Conservation (phyloP, 1,284 basidiomycete genomes). For the Uromyces viciae-fabae region DNA sequence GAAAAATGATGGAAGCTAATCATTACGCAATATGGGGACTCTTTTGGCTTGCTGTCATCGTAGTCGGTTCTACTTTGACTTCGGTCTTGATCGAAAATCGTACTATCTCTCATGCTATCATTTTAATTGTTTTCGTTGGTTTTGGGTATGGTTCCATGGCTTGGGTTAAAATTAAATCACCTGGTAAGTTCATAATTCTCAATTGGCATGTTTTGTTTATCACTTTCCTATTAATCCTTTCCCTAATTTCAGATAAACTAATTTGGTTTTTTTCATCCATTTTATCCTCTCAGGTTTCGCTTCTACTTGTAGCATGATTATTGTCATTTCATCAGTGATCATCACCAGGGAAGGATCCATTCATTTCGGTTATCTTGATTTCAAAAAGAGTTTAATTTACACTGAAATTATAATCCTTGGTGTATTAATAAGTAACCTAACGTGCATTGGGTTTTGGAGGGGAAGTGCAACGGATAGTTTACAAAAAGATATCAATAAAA, state of each 20-base stretch:
- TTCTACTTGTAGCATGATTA: constrained; percentile 40
- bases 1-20: constrained; percentile 43
- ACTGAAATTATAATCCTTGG: constrained; percentile 67
- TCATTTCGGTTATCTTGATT: constrained; percentile 43
- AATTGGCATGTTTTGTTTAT: constrained; percentile 66
- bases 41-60: constrained; percentile 38
- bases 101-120: constrained; percentile 36
- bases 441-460: constrained; percentile 79
- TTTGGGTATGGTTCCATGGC: constrained; percentile 36
- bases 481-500: constrained; percentile 73
- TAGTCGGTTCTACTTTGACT: constrained; percentile 38
- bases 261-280: background rate
- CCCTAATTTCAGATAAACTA: constrained; percentile 66
- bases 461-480: constrained; percentile 76
- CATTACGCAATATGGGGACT: constrained; percentile 42
- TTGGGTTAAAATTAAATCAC: constrained; percentile 44
- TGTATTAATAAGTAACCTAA: constrained; percentile 70
- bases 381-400: constrained; percentile 42
- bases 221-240: constrained; percentile 77
- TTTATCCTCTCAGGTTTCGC: constrained; percentile 17
- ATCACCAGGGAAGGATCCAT: constrained; percentile 41
- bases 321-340: constrained; percentile 42
- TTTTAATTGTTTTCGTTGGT: constrained; percentile 41
- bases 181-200: background rate
- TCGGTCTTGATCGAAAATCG: constrained; percentile 30